phyloP scores from a whole-genome alignment of 2,329 filamentous ascomycete species.

The Boeremia exigua region DNA sequence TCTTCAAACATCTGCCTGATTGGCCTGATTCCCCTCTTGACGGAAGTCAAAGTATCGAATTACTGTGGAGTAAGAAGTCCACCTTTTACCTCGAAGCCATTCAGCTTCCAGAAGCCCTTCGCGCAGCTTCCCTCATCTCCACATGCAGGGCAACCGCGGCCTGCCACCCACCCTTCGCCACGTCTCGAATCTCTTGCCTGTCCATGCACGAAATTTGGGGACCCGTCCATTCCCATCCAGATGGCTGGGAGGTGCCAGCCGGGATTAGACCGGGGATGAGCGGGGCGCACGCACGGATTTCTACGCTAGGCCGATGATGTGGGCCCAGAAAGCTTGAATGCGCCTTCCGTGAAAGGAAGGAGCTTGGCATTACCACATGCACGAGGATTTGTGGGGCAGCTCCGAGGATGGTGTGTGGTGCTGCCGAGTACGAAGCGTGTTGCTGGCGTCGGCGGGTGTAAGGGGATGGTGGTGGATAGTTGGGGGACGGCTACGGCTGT shows the following conservation, averaged over 20 bases:
- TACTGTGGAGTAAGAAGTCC: not conserved
- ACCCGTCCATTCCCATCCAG: constrained; percentile 1
- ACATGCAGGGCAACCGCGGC: constrained; percentile 4
- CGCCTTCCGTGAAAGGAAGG: constrained; percentile 14
- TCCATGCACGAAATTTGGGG: constrained; percentile 8
- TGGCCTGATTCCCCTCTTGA: not conserved
- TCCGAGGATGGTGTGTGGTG: not conserved
- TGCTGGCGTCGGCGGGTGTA: constrained; percentile 1
- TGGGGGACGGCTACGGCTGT: constrained; percentile 1
- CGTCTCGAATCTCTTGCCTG: not conserved
- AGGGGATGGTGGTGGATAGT: constrained; percentile 6
- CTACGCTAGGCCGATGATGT: constrained; percentile 5
- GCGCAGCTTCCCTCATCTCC: not conserved
- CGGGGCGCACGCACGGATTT: not conserved
- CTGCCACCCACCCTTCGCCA: not conserved
- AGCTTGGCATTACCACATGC: constrained; percentile 19
- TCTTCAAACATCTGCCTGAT: not conserved
- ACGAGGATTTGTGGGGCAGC: not conserved
- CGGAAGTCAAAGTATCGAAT: not conserved
- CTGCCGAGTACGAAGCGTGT: constrained; percentile 6
- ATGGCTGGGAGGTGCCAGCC: not conserved
- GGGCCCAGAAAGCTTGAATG: constrained; percentile 13
- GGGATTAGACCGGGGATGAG: constrained; percentile 6
- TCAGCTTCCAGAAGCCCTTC: constrained; percentile 3
- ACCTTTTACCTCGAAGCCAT: not conserved